Evolutionary conservation across 2,329 filamentous ascomycete genomes (phyloP).

Genomic region (Parascedosporium putredinis): DNA sequence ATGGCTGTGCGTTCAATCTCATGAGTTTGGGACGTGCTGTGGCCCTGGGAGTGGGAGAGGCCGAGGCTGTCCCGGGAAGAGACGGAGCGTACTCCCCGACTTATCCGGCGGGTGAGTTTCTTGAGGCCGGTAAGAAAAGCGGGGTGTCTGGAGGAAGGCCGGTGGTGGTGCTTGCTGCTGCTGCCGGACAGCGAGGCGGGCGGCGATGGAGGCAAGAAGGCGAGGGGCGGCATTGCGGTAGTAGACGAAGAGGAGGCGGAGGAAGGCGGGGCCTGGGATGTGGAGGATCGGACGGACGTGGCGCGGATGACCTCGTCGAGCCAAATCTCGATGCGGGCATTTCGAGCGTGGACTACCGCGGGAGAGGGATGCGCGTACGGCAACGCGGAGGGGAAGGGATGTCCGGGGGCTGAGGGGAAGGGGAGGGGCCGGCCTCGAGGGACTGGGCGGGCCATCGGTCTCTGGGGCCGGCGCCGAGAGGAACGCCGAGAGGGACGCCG

Average conservation of each 20-base stretch:
- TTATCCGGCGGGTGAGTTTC: neutral
- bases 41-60: too few relatives aligned
- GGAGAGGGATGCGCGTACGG: neutral
- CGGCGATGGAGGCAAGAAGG: slow-evolving; percentile 15
- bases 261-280: slow-evolving; percentile 15
- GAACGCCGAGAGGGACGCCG: too few relatives aligned
- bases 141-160: neutral
- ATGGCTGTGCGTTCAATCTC: slow-evolving; percentile 20
- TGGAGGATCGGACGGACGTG: slow-evolving; percentile 21
- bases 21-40: too few relatives aligned
- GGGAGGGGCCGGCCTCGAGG: too few relatives aligned
- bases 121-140: neutral
- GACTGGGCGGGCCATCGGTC: too few relatives aligned
- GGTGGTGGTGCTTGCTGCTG: slow-evolving; percentile 2
- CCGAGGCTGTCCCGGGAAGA: neutral
- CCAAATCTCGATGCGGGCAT: slow-evolving; percentile 38
- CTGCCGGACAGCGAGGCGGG: slow-evolving; percentile 12
- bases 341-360: slow-evolving; percentile 15
- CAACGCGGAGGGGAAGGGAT: neutral
- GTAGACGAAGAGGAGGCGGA: slow-evolving; percentile 23
- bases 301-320: slow-evolving; percentile 34
- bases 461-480: too few relatives aligned
- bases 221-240: slow-evolving; percentile 18
- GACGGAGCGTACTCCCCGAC: neutral
- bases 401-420: neutral